Base-by-base conservation (phyloP, 169 alveolate species). In the Cryptosporidium xiaoi region DNA sequence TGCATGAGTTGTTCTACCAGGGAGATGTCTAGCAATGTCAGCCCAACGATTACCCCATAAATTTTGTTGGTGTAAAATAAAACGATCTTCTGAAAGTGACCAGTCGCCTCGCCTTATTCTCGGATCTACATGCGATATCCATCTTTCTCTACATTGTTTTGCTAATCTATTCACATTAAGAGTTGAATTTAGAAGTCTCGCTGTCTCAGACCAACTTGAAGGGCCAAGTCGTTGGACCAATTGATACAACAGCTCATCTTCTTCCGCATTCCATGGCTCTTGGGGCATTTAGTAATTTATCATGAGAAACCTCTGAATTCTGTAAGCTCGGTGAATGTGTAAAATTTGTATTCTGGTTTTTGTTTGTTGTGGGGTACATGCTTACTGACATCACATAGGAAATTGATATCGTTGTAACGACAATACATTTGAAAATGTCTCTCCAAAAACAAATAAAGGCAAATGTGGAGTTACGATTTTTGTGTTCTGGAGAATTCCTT, bases 1-100 rank as follows among this genome's bases (percentile, higher is more conserved):
- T 64, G 93, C 93, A 68, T 92, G 93, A 64, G 94, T 95, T 31
- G 95, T 93, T 71, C 97, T 90, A 29, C 97, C 97, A n/a, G 93
- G 91, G 27, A 94, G 82, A 65, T 83, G 65, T 69, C 92, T 91
- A 12, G 94, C 91, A 18, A 94, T 93, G 51, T 91, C 95, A 12
- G 95, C 90, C 95, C 96, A 94, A 82, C 91, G 91, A 68, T 94
- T 94, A 8, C 97, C 97, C 60, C 91, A 83, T 44, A 83, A 51
- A 48, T 71, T 92, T 90, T 94, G 94, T 27, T 83, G 82, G 55
- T 82, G 51, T 31, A 94, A 84, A 33, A 94, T 67, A 60, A 82
- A 68, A 31, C 91, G 82, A 82, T 94, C 97, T 82, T 93, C 96
- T 82, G 90, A 93, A 51, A 64, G 82, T 36, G 93, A 82, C 94